Percentiles rank a stretch among this genome's conserved stretches.
Evolutionary conservation across 352 stramenopile species (phyloP).

Genomic region (Phytophthora hybrid): DNA sequence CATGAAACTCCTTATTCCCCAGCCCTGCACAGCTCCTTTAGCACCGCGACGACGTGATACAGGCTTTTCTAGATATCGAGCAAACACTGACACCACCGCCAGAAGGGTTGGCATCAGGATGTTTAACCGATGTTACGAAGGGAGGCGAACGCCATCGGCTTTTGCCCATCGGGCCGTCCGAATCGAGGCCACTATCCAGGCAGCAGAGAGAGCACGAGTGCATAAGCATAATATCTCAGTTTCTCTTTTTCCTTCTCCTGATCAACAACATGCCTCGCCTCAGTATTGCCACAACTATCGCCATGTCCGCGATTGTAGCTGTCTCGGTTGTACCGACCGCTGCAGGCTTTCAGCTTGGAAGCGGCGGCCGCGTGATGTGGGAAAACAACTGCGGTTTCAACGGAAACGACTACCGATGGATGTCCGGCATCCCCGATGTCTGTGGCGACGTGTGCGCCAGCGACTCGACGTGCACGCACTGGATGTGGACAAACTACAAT

Average conservation of each 20-base stretch:
- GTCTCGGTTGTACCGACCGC: conserved; percentile 14
- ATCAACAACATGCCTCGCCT: conserved; percentile 28
- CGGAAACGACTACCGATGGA: conserved; percentile 41
- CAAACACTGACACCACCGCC: not conserved
- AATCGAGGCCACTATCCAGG: conserved; percentile 10
- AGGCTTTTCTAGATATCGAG: not conserved
- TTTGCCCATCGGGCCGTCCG: conserved; percentile 6
- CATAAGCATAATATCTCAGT: conserved; percentile 10
- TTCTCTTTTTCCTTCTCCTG: conserved; percentile 6
- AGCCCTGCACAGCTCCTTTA: conserved; percentile 19
- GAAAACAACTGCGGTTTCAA: conserved; percentile 49
- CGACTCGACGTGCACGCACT: conserved; percentile 50
- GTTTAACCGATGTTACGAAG: conserved; percentile 21
- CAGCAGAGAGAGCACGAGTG: conserved; percentile 4
- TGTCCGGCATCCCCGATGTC: conserved; percentile 35
- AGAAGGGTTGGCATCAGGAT: conserved; percentile 22
- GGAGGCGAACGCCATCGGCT: conserved; percentile 19
- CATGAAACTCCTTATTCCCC: conserved; percentile 22
- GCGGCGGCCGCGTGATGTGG: conserved; percentile 47
- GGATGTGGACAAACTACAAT: conserved; percentile 48
- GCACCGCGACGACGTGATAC: not conserved
- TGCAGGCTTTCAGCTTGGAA: conserved; percentile 33
- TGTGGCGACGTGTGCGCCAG: conserved; percentile 47
- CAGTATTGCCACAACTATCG: conserved; percentile 18
- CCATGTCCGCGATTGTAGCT: conserved; percentile 11